These are phyloP conservation scores for Immersiporthe knoxdaviesiana DNA, from an alignment of 2,329 filamentous ascomycete species.

Conservation along the genomic window DNA sequence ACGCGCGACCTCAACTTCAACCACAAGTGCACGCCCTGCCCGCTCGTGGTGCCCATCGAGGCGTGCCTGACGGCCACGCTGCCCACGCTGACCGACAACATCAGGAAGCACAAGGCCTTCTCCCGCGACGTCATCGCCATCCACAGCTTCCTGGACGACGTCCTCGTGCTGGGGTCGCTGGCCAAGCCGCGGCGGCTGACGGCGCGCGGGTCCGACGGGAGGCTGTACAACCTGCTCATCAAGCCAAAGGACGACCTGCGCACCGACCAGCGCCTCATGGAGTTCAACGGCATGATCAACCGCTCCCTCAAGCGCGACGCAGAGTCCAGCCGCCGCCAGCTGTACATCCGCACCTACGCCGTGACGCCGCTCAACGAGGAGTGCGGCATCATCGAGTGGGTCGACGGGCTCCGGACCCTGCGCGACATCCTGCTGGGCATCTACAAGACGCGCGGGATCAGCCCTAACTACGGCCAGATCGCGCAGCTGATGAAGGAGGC, in stretches of 20 bases:
- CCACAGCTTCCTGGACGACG: conserved; percentile 78
- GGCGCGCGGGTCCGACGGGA: conserved; percentile 86
- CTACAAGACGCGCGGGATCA: conserved; percentile 75
- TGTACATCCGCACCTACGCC: conserved; percentile 96
- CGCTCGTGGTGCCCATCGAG: conserved; percentile 87
- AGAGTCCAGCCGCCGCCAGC: conserved; percentile 83
- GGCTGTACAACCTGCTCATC: conserved; percentile 85
- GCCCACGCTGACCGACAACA: conserved; percentile 72
- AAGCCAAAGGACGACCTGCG: conserved; percentile 98
- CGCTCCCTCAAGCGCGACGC: conserved; percentile 88
- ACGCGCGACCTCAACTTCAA: conserved; percentile 80
- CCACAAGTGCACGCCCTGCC: conserved; percentile 79
- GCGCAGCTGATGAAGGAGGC: conserved; percentile 66
- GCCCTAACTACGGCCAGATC: conserved; percentile 71
- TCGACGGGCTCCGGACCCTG: conserved; percentile 91
- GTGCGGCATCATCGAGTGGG: conserved; percentile 98
- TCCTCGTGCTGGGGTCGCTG: conserved; percentile 85
- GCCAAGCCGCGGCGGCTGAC: conserved; percentile 91
- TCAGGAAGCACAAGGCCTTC: conserved; percentile 83
- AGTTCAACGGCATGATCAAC: conserved; percentile 99
- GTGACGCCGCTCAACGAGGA: conserved; percentile 97
- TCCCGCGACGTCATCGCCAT: conserved; percentile 86
- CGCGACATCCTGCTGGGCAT: conserved; percentile 84
- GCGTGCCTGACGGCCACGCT: conserved; percentile 80
- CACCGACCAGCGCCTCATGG: conserved; percentile 97